Base-by-base conservation (phyloP, 2,329 filamentous ascomycete genomes). In the Ophiostoma pallidulum region DNA sequence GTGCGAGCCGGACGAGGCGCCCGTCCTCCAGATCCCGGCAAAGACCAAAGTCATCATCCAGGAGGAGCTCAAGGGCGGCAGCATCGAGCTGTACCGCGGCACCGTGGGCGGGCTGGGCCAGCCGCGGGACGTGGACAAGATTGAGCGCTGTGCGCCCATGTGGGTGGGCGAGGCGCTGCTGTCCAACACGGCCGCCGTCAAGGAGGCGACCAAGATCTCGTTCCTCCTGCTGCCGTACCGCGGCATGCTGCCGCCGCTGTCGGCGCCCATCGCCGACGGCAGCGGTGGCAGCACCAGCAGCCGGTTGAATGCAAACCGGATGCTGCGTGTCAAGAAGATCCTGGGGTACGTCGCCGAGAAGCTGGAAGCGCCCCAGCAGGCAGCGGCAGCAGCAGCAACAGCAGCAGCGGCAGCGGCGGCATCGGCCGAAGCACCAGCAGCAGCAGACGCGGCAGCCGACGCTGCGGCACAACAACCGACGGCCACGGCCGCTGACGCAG, bases 131-230 rank as follows among this genome's bases (percentile, higher is more conserved):
- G 83, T 82, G 18, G 87, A 94, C 63, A 68, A 83, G 18, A 83
- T 98, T 45, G 90, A 97, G 66, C 84, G 87, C 59, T 78, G 83
- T 35, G 89, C 84, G 6, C 91, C 92, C 2, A 84, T 86, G 71
- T 98, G 92, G 92, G 73, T 98, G 7, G 90, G 86, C 13, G 90
- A 97, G 54, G 77, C 95, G 31, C 71, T 98, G 13, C 70, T 98
- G 40, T 62, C 88, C 71, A 96, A 96, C 62, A 75, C 79, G 61
- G 78, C 87, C 8, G 87, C 89, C 0, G 67, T 74, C 50, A 97
- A 97, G 68, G 92, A 97, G n/a, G 82, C 90, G 1, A 79, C 91
- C 56, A 98, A 98, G 72, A 82, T 97, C n/a, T 90, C 87, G 4
- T 98, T 98, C 60, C 77, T 95, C 14, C 72, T 98, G 20, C 80